A percentile compares a stretch with the other conserved stretches of the same genome.
Evolutionary conservation across 1,139 yeast genomes (phyloP).

Genomic region (Eremothecium gossypii): DNA sequence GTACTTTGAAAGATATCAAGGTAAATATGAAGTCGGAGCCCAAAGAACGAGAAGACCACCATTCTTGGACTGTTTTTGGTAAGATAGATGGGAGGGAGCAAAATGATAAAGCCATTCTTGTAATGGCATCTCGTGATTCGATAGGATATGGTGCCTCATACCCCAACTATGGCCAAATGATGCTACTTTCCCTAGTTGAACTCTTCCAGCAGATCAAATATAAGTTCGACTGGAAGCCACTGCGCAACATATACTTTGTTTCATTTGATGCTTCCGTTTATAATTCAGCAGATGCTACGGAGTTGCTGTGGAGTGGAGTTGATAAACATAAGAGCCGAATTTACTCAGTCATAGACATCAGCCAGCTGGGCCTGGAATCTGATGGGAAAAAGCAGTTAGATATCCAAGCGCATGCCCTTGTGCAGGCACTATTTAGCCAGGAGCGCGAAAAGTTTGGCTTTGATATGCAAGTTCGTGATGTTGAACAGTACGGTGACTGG

Average conservation of each 20-base stretch:
- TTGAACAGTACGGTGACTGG: slow-evolving; percentile 53
- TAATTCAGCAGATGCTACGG: slow-evolving; percentile 77
- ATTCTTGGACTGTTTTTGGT: slow-evolving; percentile 72
- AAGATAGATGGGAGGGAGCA: slow-evolving; percentile 77
- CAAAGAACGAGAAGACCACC: slow-evolving; percentile 50
- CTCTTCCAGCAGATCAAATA: slow-evolving; percentile 59
- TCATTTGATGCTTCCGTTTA: slow-evolving; percentile 84
- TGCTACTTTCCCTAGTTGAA: slow-evolving; percentile 62
- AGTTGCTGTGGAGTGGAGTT: slow-evolving; percentile 57
- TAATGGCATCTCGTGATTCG: slow-evolving; percentile 83
- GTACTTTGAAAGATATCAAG: slow-evolving; percentile 27
- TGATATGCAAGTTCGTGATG: slow-evolving; percentile 20
- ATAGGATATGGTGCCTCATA: slow-evolving; percentile 65
- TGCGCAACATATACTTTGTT: slow-evolving; percentile 71
- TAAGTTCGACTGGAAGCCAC: slow-evolving; percentile 70
- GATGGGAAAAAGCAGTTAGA: slow-evolving; percentile 53
- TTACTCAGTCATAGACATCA: slow-evolving; percentile 63
- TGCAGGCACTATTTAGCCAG: slow-evolving; percentile 34
- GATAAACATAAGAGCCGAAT: slow-evolving; percentile 52
- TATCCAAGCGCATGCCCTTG: slow-evolving; percentile 58
- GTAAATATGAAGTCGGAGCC: slow-evolving; percentile 39
- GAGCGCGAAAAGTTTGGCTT: slow-evolving; percentile 17
- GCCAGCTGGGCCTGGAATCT: slow-evolving; percentile 37
- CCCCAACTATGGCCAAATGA: slow-evolving; percentile 69
- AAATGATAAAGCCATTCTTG: slow-evolving; percentile 57